Percentiles rank a stretch among this genome's conserved stretches.
Evolutionary conservation across 768 basidiomycete genomes (phyloP).

Genomic region (Termitomyces titanicus): DNA sequence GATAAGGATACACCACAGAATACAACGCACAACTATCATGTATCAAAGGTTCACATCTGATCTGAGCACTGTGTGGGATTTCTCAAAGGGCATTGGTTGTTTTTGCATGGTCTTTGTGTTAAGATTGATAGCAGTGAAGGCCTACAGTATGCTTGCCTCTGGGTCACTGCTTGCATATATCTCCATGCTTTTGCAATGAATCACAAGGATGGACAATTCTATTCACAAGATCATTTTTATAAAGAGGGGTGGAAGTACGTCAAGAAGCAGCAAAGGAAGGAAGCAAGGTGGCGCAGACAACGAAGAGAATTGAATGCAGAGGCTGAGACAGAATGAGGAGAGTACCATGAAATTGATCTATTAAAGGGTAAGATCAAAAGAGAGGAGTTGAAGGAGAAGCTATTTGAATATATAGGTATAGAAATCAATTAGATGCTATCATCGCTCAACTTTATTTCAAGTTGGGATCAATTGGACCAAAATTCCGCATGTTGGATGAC

Average conservation of each 20-base stretch:
- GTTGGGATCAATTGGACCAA: background rate
- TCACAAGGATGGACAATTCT: background rate
- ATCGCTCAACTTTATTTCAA: background rate
- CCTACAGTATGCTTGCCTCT: constrained; percentile 18
- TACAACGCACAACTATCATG: constrained; percentile 19
- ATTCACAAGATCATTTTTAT: background rate
- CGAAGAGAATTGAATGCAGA: background rate
- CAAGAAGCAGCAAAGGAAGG: background rate
- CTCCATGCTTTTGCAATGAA: constrained; percentile 24
- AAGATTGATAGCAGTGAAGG: constrained; percentile 17
- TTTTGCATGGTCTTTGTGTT: constrained; percentile 21
- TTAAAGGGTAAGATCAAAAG: constrained; percentile 18
- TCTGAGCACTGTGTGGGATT: constrained; percentile 31
- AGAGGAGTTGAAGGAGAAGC: constrained; percentile 16
- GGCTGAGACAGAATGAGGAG: background rate
- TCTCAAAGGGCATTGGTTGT: constrained; percentile 26
- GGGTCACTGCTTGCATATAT: constrained; percentile 29
- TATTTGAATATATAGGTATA: background rate
- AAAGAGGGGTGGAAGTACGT: background rate
- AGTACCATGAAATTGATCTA: constrained; percentile 11
- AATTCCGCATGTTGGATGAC: background rate
- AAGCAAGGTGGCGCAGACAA: background rate
- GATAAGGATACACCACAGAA: constrained; percentile 18
- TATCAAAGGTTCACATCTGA: constrained; percentile 23
- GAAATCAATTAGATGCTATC: background rate